Percentiles rank a stretch among this genome's conserved stretches.
Conservation (phyloP, 257 asterid species). For the Nicotiana tomentosiformis region DNA sequence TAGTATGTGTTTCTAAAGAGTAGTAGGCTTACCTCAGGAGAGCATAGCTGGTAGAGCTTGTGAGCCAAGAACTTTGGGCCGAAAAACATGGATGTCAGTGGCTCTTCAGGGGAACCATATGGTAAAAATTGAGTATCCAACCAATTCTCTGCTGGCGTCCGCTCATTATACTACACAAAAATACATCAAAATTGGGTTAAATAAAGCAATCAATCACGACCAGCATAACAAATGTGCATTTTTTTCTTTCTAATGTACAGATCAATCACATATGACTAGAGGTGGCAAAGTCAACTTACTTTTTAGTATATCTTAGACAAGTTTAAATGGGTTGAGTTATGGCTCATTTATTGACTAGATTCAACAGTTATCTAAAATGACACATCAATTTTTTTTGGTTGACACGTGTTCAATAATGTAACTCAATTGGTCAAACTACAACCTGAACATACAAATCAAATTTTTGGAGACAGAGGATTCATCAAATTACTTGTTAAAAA, state of each 20-base stretch:
- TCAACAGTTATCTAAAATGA: too few relatives aligned
- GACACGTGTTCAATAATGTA: too few relatives aligned
- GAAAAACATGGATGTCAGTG: slow-evolving; percentile 26
- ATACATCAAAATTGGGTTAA: not conserved
- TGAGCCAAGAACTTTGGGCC: slow-evolving; percentile 30
- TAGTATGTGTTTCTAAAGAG: not conserved
- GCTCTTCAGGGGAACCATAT: slow-evolving; percentile 31
- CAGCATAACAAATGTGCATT: not conserved
- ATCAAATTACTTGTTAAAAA: too few relatives aligned
- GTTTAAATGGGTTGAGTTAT: too few relatives aligned
- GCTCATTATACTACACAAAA: slow-evolving; percentile 20
- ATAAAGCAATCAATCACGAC: not conserved
- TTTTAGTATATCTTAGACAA: too few relatives aligned
- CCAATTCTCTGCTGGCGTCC: slow-evolving; percentile 32
- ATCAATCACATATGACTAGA: too few relatives aligned
- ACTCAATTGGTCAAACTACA: too few relatives aligned
- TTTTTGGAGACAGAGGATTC: too few relatives aligned
- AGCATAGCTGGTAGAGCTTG: slow-evolving; percentile 30
- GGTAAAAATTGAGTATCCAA: slow-evolving; percentile 37
- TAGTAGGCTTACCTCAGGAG: slow-evolving; percentile 33
- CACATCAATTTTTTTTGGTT: too few relatives aligned
- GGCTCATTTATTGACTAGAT: too few relatives aligned
- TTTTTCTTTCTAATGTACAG: not conserved
- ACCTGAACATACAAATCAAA: too few relatives aligned
- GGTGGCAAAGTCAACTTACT: too few relatives aligned